These are phyloP conservation scores for Cordyceps militaris DNA, from an alignment of 2,329 filamentous ascomycete genomes.

Conservation along the genomic window DNA sequence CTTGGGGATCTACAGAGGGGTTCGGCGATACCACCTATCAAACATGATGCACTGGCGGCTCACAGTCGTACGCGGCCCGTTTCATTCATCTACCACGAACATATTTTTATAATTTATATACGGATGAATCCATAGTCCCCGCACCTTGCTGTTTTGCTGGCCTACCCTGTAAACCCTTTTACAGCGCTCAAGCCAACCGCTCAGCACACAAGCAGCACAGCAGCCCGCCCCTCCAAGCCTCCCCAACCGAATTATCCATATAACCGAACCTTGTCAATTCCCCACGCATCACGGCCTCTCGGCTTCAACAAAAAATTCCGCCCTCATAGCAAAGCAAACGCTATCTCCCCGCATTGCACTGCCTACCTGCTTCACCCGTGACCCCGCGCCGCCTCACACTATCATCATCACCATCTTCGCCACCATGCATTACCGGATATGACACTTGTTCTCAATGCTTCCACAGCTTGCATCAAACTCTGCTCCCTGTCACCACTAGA, in stretches of 20 bases:
- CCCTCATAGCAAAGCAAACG: not conserved
- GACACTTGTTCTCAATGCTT: not conserved
- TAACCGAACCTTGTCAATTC: not conserved
- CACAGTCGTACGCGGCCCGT: not conserved
- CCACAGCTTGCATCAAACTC: not conserved
- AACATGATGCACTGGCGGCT: not conserved
- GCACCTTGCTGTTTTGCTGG: too few species aligned
- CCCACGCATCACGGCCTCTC: not conserved
- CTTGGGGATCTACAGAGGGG: conserved; percentile 2
- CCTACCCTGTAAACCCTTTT: too few species aligned
- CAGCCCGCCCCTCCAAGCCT: too few species aligned
- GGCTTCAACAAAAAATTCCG: conserved; percentile 8
- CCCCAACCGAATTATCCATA: conserved; percentile 7
- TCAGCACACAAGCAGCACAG: too few species aligned
- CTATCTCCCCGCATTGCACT: not conserved
- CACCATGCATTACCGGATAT: not conserved
- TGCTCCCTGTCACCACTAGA: too few species aligned
- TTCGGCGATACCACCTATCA: not conserved
- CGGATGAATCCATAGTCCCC: too few species aligned
- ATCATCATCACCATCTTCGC: not conserved
- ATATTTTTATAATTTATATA: too few species aligned
- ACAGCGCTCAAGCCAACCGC: too few species aligned
- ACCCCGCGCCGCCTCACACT: not conserved
- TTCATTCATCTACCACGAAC: too few species aligned
- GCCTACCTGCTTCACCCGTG: not conserved